A percentile compares a stretch with the other conserved stretches of the same genome.
phyloP scores from a whole-genome alignment of 108 stramenopile genomes.

The Nitzschia sp. region DNA sequence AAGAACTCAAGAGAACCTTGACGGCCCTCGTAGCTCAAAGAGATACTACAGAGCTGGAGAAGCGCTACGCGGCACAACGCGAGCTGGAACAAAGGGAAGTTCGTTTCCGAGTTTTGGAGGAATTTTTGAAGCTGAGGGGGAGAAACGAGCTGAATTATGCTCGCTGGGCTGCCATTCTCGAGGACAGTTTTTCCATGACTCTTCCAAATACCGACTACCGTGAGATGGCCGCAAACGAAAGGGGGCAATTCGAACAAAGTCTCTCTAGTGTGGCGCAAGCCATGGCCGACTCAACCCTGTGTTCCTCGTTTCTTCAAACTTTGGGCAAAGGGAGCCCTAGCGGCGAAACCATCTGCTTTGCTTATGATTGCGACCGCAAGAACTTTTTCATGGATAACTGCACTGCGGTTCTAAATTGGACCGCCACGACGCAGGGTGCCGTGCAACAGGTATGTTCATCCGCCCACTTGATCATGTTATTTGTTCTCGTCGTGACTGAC shows the following conservation, averaged over 20 bases:
- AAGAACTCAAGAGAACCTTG: conserved; percentile 87
- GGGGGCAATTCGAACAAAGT: conserved; percentile 47
- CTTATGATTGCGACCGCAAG: conserved; percentile 66
- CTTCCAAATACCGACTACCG: conserved; percentile 69
- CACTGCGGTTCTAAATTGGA: conserved; percentile 69
- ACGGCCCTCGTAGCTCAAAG: conserved; percentile 80
- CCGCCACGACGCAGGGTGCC: conserved; percentile 50
- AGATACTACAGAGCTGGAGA: conserved; percentile 71
- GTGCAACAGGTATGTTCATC: conserved; percentile 34
- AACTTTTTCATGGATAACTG: conserved; percentile 83
- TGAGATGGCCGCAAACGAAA: conserved; percentile 46
- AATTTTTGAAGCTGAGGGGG: conserved; percentile 79
- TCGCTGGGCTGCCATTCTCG: conserved; percentile 85
- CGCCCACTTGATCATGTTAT: not conserved
- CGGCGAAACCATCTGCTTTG: conserved; percentile 35
- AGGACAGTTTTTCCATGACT: conserved; percentile 73
- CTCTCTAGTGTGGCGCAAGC: conserved; percentile 60
- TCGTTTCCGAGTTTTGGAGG: conserved; percentile 81
- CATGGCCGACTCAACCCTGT: conserved; percentile 64
- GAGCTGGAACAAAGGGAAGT: conserved; percentile 83
- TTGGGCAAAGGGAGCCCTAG: conserved; percentile 29
- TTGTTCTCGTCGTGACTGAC: not conserved
- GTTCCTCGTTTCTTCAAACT: conserved; percentile 58
- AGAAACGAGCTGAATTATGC: conserved; percentile 65
- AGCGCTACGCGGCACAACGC: conserved; percentile 62